Conservation (phyloP, 2,329 filamentous ascomycete genomes). For the Apiospora hydei region DNA sequence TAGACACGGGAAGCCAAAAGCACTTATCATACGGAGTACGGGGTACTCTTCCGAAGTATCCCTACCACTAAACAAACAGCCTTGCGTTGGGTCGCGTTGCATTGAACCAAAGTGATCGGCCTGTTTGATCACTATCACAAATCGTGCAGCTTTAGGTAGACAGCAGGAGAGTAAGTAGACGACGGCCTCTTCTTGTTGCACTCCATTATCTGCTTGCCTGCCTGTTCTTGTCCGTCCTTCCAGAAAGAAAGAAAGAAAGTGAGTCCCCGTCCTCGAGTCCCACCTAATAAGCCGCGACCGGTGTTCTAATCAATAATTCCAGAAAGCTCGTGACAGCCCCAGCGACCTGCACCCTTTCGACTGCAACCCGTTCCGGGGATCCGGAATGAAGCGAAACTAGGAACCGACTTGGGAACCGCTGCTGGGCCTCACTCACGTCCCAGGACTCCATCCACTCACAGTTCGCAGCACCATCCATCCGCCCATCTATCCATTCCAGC, state of each 20-base stretch:
- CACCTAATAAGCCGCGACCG: conserved; percentile 15
- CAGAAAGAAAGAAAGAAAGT: neutral
- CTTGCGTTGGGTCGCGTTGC: neutral
- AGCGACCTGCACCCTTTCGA: neutral
- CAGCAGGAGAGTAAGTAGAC: neutral
- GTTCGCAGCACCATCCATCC: neutral
- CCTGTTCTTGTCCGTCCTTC: neutral
- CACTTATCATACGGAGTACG: neutral
- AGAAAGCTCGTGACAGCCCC: conserved; percentile 20
- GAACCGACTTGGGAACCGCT: neutral
- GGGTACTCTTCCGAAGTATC: neutral
- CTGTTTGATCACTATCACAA: neutral
- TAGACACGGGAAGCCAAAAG: conserved; percentile 10
- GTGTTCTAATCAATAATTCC: conserved; percentile 13
- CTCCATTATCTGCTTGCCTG: neutral
- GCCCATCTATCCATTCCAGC: neutral
- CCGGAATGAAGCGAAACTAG: conserved; percentile 19
- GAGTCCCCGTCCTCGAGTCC: neutral
- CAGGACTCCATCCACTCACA: neutral
- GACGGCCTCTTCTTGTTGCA: neutral
- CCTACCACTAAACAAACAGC: neutral
- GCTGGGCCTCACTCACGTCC: neutral
- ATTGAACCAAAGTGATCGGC: neutral
- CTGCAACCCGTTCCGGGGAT: conserved; percentile 16
- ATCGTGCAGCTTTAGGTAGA: neutral